Base-by-base conservation (phyloP, 2,329 filamentous ascomycete species). In the Sclerotiophoma versabilis region DNA sequence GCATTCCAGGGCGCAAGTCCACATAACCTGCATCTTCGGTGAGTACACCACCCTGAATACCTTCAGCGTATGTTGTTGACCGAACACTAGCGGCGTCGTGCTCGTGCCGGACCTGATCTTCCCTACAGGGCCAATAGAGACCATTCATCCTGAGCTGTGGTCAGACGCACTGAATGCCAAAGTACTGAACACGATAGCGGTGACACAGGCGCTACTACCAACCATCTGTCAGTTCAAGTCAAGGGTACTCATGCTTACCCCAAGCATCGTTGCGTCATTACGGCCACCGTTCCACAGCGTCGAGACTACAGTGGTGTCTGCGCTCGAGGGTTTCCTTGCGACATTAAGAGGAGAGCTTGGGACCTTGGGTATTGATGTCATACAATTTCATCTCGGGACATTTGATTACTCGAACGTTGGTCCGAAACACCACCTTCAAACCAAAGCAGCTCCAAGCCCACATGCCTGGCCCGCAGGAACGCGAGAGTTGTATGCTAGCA, bases 161-260 rank as follows among this genome's bases (percentile, higher is more conserved):
- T 91, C 91, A 60, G 92, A 97, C 70, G 88, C 92, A 27, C 87
- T 98, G 74, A 96, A 97, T 75, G 93, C 92, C 14, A 93, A 96
- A 69, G 84, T 99, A 11, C 83, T 98, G 49, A 90, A 92, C 52
- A 93, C 93, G 1, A 92, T 98, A 62, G 84, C 96, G 46, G 92
- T 90, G 5, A 88, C 93, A 32, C 93, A 97, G 77, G 85, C 91
- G 47, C 95, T 98, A 77, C 82, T 98, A 8, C 79, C 81, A 67
- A 67, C 76, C 64, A 59, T 83, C 72, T 65, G 72, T 72, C 80
- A 75, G 75, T 83, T 78, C 79, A 66, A 85, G 80, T 68, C 89
- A 81, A 71, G 89, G 63, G 83, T 96, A 29, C 80, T 96, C 42
- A 82, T 95, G 64, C 86, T 95, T 63, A 93, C 90, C 3, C 90